A percentile compares a stretch with the other conserved stretches of the same genome.
Conservation (phyloP, 2,329 filamentous ascomycete species). For the Neofusicoccum parvum region DNA sequence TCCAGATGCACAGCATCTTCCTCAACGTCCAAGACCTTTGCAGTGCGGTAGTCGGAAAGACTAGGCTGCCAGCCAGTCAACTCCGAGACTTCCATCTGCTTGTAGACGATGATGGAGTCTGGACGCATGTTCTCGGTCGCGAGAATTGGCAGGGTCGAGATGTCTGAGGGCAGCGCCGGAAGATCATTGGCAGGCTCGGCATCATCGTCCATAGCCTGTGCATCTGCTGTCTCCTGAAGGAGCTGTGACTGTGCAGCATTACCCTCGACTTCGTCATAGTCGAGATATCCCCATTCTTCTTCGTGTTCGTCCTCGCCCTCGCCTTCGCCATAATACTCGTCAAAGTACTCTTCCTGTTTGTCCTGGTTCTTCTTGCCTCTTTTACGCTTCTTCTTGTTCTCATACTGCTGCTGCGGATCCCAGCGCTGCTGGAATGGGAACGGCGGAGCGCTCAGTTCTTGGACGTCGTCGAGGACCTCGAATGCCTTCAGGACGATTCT, state of each 20-base stretch:
- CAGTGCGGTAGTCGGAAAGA: conserved; percentile 6
- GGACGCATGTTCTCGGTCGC: conserved; percentile 50
- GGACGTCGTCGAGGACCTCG: conserved; percentile 69
- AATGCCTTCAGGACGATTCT: conserved; percentile 77
- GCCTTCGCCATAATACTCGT: conserved; percentile 38
- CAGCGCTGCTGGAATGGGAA: conserved; percentile 90
- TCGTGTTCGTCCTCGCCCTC: conserved; percentile 43
- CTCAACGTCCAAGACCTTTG: background rate
- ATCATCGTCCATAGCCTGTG: conserved; percentile 33
- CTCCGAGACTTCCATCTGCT: conserved; percentile 62
- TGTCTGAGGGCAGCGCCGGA: conserved; percentile 61
- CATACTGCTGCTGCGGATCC: conserved; percentile 71
- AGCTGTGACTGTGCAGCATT: conserved; percentile 34
- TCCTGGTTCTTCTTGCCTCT: conserved; percentile 28
- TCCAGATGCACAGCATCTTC: conserved; percentile 1
- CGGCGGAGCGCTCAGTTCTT: conserved; percentile 69
- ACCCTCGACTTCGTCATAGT: conserved; percentile 37
- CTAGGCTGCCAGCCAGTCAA: conserved; percentile 67
- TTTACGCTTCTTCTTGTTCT: conserved; percentile 49
- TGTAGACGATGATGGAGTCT: conserved; percentile 71
- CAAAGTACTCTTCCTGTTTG: conserved; percentile 32
- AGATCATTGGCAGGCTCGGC: conserved; percentile 56
- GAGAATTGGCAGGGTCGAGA: conserved; percentile 57
- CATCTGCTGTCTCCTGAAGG: conserved; percentile 22
- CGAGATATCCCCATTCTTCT: conserved; percentile 25